Percentiles rank a stretch among this genome's conserved stretches.
These are phyloP conservation scores for Fusarium albosuccineum DNA, from an alignment of 2,329 filamentous ascomycete genomes.

Conservation along the genomic window DNA sequence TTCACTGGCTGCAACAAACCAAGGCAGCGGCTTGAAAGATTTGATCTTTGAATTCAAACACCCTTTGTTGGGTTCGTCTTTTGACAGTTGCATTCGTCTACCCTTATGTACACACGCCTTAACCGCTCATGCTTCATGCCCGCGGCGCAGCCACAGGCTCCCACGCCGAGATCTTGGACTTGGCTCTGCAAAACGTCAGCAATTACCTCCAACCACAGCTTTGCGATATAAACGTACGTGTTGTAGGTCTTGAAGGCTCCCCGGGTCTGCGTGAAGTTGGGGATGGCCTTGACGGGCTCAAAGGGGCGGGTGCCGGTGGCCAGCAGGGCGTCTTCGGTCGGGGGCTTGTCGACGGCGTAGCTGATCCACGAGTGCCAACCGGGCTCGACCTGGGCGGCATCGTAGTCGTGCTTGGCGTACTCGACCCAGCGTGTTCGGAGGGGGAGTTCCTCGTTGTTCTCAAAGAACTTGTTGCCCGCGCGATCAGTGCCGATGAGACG, in stretches of 20 bases:
- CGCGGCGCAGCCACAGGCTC: slow-evolving; percentile 59
- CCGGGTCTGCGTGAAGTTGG: slow-evolving; percentile 80
- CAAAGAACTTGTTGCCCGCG: slow-evolving; percentile 97
- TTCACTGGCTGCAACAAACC: slow-evolving; percentile 17
- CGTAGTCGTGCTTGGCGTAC: slow-evolving; percentile 89
- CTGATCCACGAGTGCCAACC: slow-evolving; percentile 99
- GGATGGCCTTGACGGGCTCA: slow-evolving; percentile 78
- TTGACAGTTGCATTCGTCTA: slow-evolving; percentile 37
- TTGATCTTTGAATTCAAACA: slow-evolving; percentile 33
- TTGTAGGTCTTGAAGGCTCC: slow-evolving; percentile 93
- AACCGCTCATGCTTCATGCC: slow-evolving; percentile 43
- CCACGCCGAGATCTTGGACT: slow-evolving; percentile 68
- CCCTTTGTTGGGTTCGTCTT: slow-evolving; percentile 24
- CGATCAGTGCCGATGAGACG: slow-evolving; percentile 86
- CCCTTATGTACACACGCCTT: slow-evolving; percentile 49
- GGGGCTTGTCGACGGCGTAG: slow-evolving; percentile 90
- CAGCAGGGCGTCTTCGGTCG: slow-evolving; percentile 79
- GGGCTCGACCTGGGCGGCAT: slow-evolving; percentile 88
- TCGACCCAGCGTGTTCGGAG: slow-evolving; percentile 98
- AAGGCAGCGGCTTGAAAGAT: slow-evolving; percentile 19
- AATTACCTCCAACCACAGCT: background rate
- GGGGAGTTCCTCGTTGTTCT: slow-evolving; percentile 95
- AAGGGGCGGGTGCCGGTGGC: slow-evolving; percentile 76
- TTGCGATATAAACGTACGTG: slow-evolving; percentile 76
- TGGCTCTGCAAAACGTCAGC: slow-evolving; percentile 56